A percentile compares a stretch with the other conserved stretches of the same genome.
Conservation (phyloP, 305 asterid genomes). For the Vinca major region DNA sequence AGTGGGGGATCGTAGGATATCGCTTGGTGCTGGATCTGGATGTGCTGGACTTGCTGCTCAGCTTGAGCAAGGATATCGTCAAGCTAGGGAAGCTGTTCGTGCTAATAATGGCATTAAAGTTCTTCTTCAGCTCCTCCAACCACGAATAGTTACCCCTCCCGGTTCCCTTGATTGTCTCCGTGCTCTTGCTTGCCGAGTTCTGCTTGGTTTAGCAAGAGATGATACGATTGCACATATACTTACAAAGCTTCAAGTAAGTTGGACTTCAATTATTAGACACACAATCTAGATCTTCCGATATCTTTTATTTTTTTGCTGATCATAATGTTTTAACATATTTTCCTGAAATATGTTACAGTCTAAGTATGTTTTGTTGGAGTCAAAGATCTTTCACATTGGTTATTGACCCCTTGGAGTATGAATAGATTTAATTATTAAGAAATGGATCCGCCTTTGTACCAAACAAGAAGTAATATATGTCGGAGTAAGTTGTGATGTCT, state of each 20-base stretch:
- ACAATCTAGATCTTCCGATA: not conserved
- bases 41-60: constrained; percentile 99
- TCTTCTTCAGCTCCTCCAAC: constrained; percentile 97
- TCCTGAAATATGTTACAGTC: not conserved
- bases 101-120: constrained; percentile 93
- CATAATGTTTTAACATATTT: not conserved
- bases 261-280: not conserved
- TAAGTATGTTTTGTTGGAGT: not conserved
- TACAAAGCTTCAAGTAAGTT: constrained; percentile 86
- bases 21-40: constrained; percentile 85
- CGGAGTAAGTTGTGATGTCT: not conserved
- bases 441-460: not conserved
- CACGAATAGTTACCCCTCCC: constrained; percentile 85
- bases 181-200: constrained; percentile 97
- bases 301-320: not conserved
- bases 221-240: constrained; percentile 92
- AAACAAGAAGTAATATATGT: not conserved
- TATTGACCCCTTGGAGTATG: not conserved
- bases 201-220: constrained; percentile 98
- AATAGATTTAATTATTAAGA: not conserved
- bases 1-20: constrained; percentile 96
- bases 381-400: not conserved
- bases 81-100: constrained; percentile 98
- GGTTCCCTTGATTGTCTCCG: constrained; percentile 96
- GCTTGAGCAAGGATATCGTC: constrained; percentile 90